Evolutionary conservation across 768 basidiomycete genomes (phyloP), one percentile per base, ranked within the genome.

Genomic region (Suillus plorans): DNA sequence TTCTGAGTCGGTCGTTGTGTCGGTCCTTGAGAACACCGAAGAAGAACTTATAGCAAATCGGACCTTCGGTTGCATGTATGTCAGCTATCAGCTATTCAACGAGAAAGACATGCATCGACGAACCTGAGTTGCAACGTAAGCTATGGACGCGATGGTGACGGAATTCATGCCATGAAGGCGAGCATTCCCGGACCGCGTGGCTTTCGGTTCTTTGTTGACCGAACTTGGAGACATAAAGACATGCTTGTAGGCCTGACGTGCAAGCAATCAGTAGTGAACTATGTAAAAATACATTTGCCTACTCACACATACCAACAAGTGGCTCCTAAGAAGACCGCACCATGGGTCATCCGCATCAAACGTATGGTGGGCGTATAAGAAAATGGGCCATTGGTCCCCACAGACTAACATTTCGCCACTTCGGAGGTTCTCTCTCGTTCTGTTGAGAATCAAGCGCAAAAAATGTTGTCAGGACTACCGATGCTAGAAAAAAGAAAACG

Each of bases 161-260:
- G 22, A 13, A 9, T 52, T 63, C 67, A 69, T 68, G 4, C 67
- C 67, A 39, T 69, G 20, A 66, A 71, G 25, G 25, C 25, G 25
- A 28, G 25, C 25, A 28, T 28, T 28, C 25, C 25, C 25, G 25
- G 25, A 28, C 36, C 69, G 47, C 1, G 73, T 72, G 2, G 73
- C 73, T 62, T 66, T 72, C 14, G 61, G 45, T 22, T 70, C 71
- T 34, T 68, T 70, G 16, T 74, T 65, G 5, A 73, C 71, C 2
- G 72, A 73, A 39, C 73, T 74, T 4, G 74, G 73, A 2, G 70
- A 74, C 3, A 70, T 75, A 41, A 75, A 75, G 22, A 75, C 62
- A 59, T 73, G 69, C 41, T 70, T 73, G 41, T 62, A 73, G 4
- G 69, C 72, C 73, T 74, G 41, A 39, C 66, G 13, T 66, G 6